Percentiles rank a stretch among this genome's conserved stretches.
phyloP scores from a whole-genome alignment of 1,139 yeast species.

The Eremothecium cymbalariae region DNA sequence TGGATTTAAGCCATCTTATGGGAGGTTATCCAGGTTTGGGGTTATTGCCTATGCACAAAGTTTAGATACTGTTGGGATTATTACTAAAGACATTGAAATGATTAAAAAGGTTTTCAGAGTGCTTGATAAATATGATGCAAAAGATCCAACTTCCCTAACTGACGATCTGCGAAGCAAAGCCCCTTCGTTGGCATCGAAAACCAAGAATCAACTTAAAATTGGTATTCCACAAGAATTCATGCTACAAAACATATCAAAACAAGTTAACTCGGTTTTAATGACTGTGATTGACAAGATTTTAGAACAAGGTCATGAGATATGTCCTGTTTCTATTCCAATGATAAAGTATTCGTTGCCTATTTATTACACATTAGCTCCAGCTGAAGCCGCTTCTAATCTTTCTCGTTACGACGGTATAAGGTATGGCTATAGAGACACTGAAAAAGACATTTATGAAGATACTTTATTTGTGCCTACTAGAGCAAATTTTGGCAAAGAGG shows the following conservation, averaged over 20 bases:
- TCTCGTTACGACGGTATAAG: slow-evolving; percentile 86
- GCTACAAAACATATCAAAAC: slow-evolving; percentile 45
- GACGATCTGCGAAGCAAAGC: slow-evolving; percentile 33
- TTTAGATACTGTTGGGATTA: slow-evolving; percentile 85
- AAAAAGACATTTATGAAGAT: slow-evolving; percentile 33
- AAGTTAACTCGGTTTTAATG: slow-evolving; percentile 43
- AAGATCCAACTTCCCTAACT: slow-evolving; percentile 73
- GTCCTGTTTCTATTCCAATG: slow-evolving; percentile 61
- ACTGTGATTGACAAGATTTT: slow-evolving; percentile 38
- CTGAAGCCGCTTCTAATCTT: slow-evolving; percentile 90
- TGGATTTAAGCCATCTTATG: slow-evolving; percentile 92
- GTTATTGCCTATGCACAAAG: slow-evolving; percentile 90
- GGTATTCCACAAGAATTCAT: slow-evolving; percentile 69
- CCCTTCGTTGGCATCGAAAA: slow-evolving; percentile 14
- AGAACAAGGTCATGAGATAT: slow-evolving; percentile 47
- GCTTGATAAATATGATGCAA: slow-evolving; percentile 53
- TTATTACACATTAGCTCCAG: slow-evolving; percentile 80
- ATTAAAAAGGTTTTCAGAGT: slow-evolving; percentile 45
- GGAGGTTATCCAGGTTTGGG: slow-evolving; percentile 86
- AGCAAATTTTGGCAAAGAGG: slow-evolving; percentile 65
- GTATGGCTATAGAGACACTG: slow-evolving; percentile 52
- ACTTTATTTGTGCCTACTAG: slow-evolving; percentile 51
- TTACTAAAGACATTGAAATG: slow-evolving; percentile 43
- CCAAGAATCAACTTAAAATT: slow-evolving; percentile 35
- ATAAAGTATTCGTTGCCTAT: slow-evolving; percentile 64